Conservation (phyloP, 2,329 filamentous ascomycete genomes). For the Pezicula neosporulosa region DNA sequence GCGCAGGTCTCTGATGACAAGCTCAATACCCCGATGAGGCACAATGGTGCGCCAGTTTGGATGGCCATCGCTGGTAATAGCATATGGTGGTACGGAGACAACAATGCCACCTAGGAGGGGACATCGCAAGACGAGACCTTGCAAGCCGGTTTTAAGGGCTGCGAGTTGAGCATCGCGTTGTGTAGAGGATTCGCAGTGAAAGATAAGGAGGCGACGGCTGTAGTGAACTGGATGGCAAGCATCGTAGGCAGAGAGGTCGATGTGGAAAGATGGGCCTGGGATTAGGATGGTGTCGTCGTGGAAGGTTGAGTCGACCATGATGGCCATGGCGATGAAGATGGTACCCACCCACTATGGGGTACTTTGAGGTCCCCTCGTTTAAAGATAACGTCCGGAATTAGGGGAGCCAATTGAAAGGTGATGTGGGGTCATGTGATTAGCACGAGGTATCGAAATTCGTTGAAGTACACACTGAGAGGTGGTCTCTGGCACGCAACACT, state of each 20-base stretch:
- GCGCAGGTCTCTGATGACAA: constrained; percentile 8
- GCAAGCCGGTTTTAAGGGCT: constrained; percentile 8
- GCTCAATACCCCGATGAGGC: constrained; percentile 6
- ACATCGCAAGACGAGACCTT: constrained; percentile 11
- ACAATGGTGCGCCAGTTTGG: constrained; percentile 10
- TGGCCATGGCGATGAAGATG: constrained; percentile 1
- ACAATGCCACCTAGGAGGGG: constrained; percentile 10
- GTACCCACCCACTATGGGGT: too few species aligned
- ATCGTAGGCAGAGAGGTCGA: constrained; percentile 9
- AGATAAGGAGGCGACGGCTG: constrained; percentile 10
- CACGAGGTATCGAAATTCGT: too few species aligned
- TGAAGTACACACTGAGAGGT: too few species aligned
- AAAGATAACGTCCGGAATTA: too few species aligned
- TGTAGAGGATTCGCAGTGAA: constrained; percentile 6
- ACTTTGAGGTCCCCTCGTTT: too few species aligned
- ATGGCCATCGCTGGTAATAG: not conserved
- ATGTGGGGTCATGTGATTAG: too few species aligned
- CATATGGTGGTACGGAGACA: not conserved
- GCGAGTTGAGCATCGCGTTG: constrained; percentile 10
- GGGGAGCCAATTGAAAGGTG: too few species aligned
- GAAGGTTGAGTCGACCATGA: constrained; percentile 4
- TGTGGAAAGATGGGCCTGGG: constrained; percentile 11
- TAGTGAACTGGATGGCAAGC: constrained; percentile 11
- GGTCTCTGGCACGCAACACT: too few species aligned
- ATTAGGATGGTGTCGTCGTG: constrained; percentile 4